Evolutionary conservation across 176 grass and related monocot species (phyloP), one percentile per base, ranked within the genome.

Genomic region (Oryza glumipatula): DNA sequence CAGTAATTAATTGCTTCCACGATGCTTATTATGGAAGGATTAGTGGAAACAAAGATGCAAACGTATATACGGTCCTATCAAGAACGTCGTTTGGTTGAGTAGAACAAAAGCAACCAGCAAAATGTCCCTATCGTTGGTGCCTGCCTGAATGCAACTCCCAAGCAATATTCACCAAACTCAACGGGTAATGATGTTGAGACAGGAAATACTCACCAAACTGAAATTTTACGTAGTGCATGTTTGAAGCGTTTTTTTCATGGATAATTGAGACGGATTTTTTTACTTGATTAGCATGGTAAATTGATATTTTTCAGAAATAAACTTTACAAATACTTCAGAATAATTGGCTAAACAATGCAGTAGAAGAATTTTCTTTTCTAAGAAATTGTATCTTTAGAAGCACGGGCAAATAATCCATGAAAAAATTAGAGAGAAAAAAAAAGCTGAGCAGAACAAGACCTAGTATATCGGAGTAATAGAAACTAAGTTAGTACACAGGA

Each of bases 131-230:
- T 36, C 35, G 35, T 36, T 36, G 35, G 23, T 74, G 56, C 24
- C 54, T 48, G 24, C 17, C 43, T 35, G 51, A 56, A 21, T 14
- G 21, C 58, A 63, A 23, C 58, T 63, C 7, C 21, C 70, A 83
- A 83, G 17, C 54, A 33, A 68, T 6, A 19, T 54, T 68, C 44
- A n/a, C 64, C 77, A 33, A 80, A 33, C 56, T 22, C 19, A 63
- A 61, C 52, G 6, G 52, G 2, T 56, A 6, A 8, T 21, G 17
- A 7, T 56, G 17, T 19, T 21, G 52, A 21, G 1, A 56, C 6
- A 16, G 6, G 3, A 56, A 32, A 49, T n/a, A n/a, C 22, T 68
- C 44, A 33, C 64, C 77, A 33, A 80, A 51, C 21, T 61, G 15
- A 17, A 16, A 56, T 56, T 56, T 56, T 5, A 0, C 9, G 0